Evolutionary conservation across 2,329 filamentous ascomycete species (phyloP).

Genomic region (Aspergillus clavatus): DNA sequence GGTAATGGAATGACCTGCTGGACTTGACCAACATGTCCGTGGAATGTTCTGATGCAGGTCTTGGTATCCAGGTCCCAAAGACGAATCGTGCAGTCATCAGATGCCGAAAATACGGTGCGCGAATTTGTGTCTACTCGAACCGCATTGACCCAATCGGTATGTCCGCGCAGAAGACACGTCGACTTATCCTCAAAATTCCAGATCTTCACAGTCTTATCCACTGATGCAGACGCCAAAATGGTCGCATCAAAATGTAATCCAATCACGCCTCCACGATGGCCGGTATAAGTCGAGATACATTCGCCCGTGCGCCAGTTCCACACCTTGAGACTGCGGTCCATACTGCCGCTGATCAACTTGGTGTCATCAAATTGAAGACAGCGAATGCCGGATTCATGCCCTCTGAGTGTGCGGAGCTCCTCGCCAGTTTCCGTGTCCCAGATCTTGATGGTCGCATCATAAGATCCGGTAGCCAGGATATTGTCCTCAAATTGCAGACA

Average conservation of each 20-base stretch:
- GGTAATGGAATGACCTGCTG: constrained; percentile 86
- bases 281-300: constrained; percentile 73
- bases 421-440: constrained; percentile 90
- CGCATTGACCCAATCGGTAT: constrained; percentile 95
- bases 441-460: constrained; percentile 91
- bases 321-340: constrained; percentile 82
- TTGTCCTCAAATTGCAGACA: constrained; percentile 78
- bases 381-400: constrained; percentile 78
- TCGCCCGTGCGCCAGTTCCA: constrained; percentile 97
- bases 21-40: constrained; percentile 90
- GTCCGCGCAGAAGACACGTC: constrained; percentile 73
- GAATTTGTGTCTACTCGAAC: constrained; percentile 79
- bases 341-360: constrained; percentile 83
- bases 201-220: constrained; percentile 84
- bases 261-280: constrained; percentile 78
- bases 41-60: constrained; percentile 69
- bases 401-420: constrained; percentile 75
- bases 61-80: constrained; percentile 90
- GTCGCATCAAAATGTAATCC: constrained; percentile 81
- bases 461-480: constrained; percentile 87
- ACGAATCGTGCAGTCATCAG: constrained; percentile 85
- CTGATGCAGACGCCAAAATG: constrained; percentile 80
- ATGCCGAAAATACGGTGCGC: constrained; percentile 84
- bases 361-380: constrained; percentile 89
- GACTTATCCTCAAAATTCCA: constrained; percentile 87